Evolutionary conservation across 371 early-diverging fungal genomes (phyloP).

Genomic region (Mortierella sp.): DNA sequence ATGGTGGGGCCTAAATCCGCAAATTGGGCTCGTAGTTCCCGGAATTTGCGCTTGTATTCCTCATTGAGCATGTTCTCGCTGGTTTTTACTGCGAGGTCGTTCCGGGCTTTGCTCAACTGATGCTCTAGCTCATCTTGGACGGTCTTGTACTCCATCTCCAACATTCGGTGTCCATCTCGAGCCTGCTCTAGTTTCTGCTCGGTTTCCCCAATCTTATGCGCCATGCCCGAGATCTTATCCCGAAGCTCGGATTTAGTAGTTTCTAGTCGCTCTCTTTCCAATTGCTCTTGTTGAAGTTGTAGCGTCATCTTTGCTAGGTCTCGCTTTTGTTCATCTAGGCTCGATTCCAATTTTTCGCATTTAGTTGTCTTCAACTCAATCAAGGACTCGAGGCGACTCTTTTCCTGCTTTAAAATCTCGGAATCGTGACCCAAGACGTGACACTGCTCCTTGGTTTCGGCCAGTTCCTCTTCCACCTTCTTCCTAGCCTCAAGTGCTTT

Average conservation of each 20-base stretch:
- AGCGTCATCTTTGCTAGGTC: constrained; percentile 13
- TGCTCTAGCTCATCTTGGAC: constrained; percentile 49
- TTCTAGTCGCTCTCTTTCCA: constrained; percentile 41
- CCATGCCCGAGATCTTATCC: constrained; percentile 36
- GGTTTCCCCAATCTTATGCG: constrained; percentile 37
- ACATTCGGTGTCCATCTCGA: constrained; percentile 19
- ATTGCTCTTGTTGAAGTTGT: constrained; percentile 39
- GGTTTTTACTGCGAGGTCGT: constrained; percentile 38
- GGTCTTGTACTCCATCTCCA: constrained; percentile 45
- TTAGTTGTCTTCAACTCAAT: constrained; percentile 7
- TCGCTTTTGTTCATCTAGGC: constrained; percentile 34
- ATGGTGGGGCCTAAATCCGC: constrained; percentile 39
- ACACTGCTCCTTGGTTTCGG: constrained; percentile 9
- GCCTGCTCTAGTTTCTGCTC: constrained; percentile 47
- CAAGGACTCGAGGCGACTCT: constrained; percentile 11
- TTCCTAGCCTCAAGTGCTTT: constrained; percentile 13
- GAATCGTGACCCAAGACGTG: constrained; percentile 4
- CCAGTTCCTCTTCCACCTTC: constrained; percentile 20
- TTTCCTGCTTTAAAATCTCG: constrained; percentile 26
- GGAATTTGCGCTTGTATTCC: constrained; percentile 50
- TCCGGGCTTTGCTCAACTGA: constrained; percentile 33
- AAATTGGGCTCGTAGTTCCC: constrained; percentile 47
- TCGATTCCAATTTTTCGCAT: constrained; percentile 13
- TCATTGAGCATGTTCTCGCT: constrained; percentile 36
- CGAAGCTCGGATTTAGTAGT: constrained; percentile 31